phyloP scores from a whole-genome alignment of 805 yeast genomes.

The Debaryomyces castellii region DNA sequence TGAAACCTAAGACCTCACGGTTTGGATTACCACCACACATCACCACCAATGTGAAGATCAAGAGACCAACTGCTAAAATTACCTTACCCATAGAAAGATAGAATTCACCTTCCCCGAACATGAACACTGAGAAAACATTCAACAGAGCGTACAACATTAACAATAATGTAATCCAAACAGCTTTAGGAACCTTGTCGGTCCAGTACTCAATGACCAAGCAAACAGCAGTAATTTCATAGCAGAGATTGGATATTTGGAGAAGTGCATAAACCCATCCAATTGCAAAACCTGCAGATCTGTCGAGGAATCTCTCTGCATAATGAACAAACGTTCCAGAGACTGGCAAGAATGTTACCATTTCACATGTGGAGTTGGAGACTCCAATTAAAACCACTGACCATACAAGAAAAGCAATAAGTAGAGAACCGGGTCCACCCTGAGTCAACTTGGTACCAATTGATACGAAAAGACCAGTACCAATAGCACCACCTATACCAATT shows the following conservation, averaged over 20 bases:
- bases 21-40: constrained; percentile 20
- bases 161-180: constrained; percentile 44
- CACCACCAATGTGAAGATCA: constrained; percentile 17
- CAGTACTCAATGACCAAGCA: constrained; percentile 19
- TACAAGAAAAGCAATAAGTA: constrained; percentile 35
- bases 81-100: constrained; percentile 18
- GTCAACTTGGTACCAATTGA: constrained; percentile 25
- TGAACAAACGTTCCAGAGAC: constrained; percentile 14
- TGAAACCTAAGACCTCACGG: constrained; percentile 20
- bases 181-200: constrained; percentile 31
- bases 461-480: constrained; percentile 24
- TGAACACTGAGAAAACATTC: constrained; percentile 16
- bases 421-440: constrained; percentile 38
- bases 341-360: constrained; percentile 17
- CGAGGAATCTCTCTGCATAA: constrained; percentile 5
- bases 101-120: constrained; percentile 23
- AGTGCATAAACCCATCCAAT: constrained; percentile 19
- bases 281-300: constrained; percentile 14
- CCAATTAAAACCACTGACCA: constrained; percentile 16
- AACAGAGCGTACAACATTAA: constrained; percentile 18
- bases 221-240: constrained; percentile 21
- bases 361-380: constrained; percentile 14
- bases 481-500: constrained; percentile 10
- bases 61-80: constrained; percentile 14
- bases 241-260: constrained; percentile 17